Percentiles rank a stretch among this genome's conserved stretches.
Conservation (phyloP, 345 rosid species). For the Citrus cavaleriei region DNA sequence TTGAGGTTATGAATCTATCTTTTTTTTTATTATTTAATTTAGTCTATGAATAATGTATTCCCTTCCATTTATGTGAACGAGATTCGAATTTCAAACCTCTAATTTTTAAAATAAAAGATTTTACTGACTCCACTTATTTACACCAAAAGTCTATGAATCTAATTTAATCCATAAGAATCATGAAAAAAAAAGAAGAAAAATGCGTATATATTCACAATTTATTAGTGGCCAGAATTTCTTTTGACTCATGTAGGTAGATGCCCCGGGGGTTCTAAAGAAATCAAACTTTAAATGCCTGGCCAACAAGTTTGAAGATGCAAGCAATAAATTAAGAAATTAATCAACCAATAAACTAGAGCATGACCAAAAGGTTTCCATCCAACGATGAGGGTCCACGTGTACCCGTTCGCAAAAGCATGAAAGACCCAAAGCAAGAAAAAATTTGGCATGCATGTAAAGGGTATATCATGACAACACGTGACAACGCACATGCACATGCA, state of each 20-base stretch:
- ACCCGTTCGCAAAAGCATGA: conserved; percentile 2
- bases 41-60: no score
- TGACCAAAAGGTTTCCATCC: conserved; percentile 1
- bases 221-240: neutral
- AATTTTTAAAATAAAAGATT: no score
- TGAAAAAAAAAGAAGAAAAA: neutral
- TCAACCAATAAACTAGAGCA: neutral
- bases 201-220: neutral
- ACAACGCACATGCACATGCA: conserved; percentile 18
- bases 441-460: neutral
- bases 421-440: neutral
- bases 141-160: neutral
- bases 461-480: conserved; percentile 21
- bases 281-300: neutral
- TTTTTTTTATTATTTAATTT: no score
- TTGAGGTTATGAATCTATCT: no score
- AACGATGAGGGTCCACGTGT: conserved; percentile 19
- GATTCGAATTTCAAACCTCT: no score
- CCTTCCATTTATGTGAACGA: no score
- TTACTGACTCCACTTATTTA: no score
- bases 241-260: neutral
- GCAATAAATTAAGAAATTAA: neutral
- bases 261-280: neutral
- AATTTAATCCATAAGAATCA: neutral
- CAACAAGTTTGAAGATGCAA: neutral